Conservation (phyloP, 495 filamentous ascomycete species). For the Aspergillus ellipticus region DNA sequence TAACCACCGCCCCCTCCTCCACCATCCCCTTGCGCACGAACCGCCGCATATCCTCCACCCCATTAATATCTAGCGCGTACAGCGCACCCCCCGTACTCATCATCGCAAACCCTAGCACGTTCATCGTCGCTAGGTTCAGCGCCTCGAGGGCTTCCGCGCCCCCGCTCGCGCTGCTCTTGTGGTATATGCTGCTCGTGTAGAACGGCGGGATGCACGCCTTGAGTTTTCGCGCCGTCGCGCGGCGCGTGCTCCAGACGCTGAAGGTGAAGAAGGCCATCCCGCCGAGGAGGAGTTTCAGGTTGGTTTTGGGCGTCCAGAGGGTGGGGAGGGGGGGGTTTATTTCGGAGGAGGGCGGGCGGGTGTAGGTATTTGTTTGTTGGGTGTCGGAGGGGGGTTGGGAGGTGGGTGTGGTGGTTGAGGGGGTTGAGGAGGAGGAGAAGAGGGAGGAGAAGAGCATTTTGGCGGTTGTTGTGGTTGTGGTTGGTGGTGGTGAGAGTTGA, state of each 20-base stretch:
- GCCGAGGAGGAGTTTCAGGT: conserved; percentile 58
- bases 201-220: conserved; percentile 50
- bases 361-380: conserved; percentile 7
- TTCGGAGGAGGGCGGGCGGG: background rate
- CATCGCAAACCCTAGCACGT: conserved; percentile 66
- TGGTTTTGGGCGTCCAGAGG: conserved; percentile 22
- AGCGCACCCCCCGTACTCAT: conserved; percentile 62
- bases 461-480: background rate
- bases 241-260: conserved; percentile 66
- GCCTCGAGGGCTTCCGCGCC: conserved; percentile 70
- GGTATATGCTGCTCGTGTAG: conserved; percentile 55
- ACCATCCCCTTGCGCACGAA: conserved; percentile 44
- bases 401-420: conserved; percentile 13
- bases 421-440: conserved; percentile 14
- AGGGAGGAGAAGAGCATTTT: conserved; percentile 7
- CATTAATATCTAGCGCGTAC: conserved; percentile 69
- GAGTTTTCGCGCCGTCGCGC: conserved; percentile 36
- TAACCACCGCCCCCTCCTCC: conserved; percentile 23
- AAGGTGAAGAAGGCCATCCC: conserved; percentile 70
- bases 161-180: conserved; percentile 47
- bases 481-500: background rate
- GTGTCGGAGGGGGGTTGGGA: conserved; percentile 10
- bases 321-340: conserved; percentile 13
- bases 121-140: conserved; percentile 77
- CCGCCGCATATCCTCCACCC: conserved; percentile 62